Percentiles rank a stretch among this genome's conserved stretches.
phyloP scores from a whole-genome alignment of 1,284 basidiomycete species.

The Cutaneotrichosporon sp. region DNA sequence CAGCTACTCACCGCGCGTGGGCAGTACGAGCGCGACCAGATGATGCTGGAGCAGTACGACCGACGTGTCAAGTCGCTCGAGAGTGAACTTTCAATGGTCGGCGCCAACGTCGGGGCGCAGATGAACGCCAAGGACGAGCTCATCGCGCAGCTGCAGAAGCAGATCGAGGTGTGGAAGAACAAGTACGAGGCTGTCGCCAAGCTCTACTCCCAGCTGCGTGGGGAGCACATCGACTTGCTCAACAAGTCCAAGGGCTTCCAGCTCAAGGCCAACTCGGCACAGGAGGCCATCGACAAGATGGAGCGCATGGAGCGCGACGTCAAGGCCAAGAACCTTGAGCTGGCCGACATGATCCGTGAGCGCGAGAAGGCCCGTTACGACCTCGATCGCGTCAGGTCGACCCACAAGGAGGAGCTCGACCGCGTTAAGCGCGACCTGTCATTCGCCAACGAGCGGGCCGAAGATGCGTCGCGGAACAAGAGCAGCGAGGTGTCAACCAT shows the following conservation, averaged over 20 bases:
- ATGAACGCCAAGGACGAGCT: conserved; percentile 90
- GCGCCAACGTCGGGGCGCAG: conserved; percentile 78
- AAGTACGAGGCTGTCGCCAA: conserved; percentile 99
- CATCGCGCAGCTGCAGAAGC: conserved; percentile 92
- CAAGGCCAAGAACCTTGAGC: conserved; percentile 95
- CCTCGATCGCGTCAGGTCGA: conserved; percentile 89
- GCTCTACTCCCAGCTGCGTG: conserved; percentile 94
- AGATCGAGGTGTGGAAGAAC: conserved; percentile 94
- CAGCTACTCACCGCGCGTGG: conserved; percentile 90
- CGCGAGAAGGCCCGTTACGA: conserved; percentile 95
- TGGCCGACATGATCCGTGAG: conserved; percentile 98
- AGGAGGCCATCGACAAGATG: conserved; percentile 99
- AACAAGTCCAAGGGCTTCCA: conserved; percentile 97
- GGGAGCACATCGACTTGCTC: conserved; percentile 96
- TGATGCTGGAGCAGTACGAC: conserved; percentile 97
- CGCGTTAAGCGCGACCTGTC: conserved; percentile 85
- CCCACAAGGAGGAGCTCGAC: conserved; percentile 93
- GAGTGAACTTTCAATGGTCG: conserved; percentile 75
- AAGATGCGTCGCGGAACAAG: conserved; percentile 87
- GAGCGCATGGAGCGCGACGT: conserved; percentile 98
- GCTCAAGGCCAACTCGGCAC: conserved; percentile 95
- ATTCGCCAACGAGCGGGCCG: conserved; percentile 97
- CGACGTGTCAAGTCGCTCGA: conserved; percentile 94
- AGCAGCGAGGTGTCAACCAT: conserved; percentile 86
- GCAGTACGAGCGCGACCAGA: conserved; percentile 97